Evolutionary conservation across 108 stramenopile species (phyloP).

Genomic region (Mayamaea pseudoterrestris): DNA sequence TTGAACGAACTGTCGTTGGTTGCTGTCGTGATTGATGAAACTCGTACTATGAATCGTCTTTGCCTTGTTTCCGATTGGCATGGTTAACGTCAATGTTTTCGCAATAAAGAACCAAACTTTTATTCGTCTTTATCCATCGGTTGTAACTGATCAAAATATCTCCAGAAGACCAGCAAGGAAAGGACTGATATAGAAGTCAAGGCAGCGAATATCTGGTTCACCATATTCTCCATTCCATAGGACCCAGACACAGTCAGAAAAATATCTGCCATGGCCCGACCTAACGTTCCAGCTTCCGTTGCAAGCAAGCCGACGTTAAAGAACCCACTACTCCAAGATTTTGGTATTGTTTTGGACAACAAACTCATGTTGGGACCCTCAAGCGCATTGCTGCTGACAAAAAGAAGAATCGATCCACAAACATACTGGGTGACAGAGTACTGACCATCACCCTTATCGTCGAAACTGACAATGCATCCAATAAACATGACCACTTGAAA

Average conservation of each 20-base stretch:
- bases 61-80: too few species aligned
- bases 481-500: conserved; percentile 15
- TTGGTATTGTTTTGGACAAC: conserved; percentile 61
- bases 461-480: conserved; percentile 22
- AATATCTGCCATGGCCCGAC: conserved; percentile 46
- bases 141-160: too few species aligned
- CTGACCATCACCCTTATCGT: not conserved
- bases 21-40: too few species aligned
- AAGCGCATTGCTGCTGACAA: conserved; percentile 29
- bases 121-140: too few species aligned
- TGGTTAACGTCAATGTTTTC: too few species aligned
- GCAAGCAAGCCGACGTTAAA: conserved; percentile 77
- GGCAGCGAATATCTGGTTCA: conserved; percentile 13
- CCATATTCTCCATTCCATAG: conserved; percentile 23
- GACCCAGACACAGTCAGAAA: conserved; percentile 17
- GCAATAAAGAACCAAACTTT: too few species aligned
- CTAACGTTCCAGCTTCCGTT: conserved; percentile 76
- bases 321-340: conserved; percentile 50
- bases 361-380: conserved; percentile 66
- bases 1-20: too few species aligned
- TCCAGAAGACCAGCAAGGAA: too few species aligned
- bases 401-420: conserved; percentile 24
- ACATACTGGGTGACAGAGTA: conserved; percentile 33
- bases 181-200: too few species aligned
- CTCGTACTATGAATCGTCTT: too few species aligned